Base-by-base conservation (phyloP, 352 stramenopile species). In the Plasmopara muralis region DNA sequence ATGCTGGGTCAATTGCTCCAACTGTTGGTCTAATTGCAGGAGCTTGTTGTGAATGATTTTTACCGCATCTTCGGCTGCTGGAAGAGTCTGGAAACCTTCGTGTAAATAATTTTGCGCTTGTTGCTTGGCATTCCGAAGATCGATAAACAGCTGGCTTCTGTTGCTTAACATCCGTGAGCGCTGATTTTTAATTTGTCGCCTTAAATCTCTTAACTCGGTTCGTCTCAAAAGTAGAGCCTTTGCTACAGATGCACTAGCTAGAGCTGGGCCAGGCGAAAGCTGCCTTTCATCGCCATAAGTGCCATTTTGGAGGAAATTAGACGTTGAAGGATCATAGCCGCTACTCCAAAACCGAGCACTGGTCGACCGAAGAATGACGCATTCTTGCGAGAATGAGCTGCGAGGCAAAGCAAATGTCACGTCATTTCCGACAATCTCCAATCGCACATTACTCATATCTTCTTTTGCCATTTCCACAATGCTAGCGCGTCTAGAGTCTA, bases 41-140 rank as follows among this genome's bases (percentile, higher is more conserved):
- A 93, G 87, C 50, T 90, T 93, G 54, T 72, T 68, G 43, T 88
- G 82, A 13, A 93, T 88, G 29, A 88, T 90, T 52, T 79, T 85
- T 40, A 90, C 82, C 0, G 80, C 78, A 59, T 89, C 76, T 70
- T 92, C 81, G 25, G 81, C 81, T 47, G 70, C 78, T 0, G 81
- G 81, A 12, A 87, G 49, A 25, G 77, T 67, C 47, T 86, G 73
- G 35, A 89, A 92, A 1, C 79, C 81, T 79, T 92, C 81, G 45
- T 92, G 81, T 5, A 92, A 42, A 56, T 89, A 92, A 46, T 89
- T 92, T 43, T 92, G 81, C 6, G 78, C 77, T 57, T 89, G 77
- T 29, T 92, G 81, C 0, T 70, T 90, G 9, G 82, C 82, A 46
- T 74, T 89, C 45, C 85, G 88, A 54, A 93, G 61, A 47, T 94